Conservation (phyloP, 1,139 yeast genomes). For the Hemisphaericaspora lyxosophila region DNA sequence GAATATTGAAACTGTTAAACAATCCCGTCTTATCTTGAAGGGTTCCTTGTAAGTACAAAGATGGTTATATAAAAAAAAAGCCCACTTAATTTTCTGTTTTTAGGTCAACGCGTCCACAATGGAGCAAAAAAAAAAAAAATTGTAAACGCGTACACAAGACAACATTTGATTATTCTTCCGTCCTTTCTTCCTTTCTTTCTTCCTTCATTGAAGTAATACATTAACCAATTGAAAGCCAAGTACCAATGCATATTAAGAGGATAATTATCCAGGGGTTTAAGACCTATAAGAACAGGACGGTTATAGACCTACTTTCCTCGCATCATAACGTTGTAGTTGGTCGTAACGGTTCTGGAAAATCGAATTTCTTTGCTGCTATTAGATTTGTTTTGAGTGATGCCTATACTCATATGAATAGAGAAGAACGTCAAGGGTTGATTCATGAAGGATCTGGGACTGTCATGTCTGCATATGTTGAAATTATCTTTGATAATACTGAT, state of each 20-base stretch:
- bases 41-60: too few species aligned
- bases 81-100: background rate
- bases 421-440: constrained; percentile 83
- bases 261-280: constrained; percentile 89
- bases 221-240: background rate
- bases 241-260: constrained; percentile 39
- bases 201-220: background rate
- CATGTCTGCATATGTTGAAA: constrained; percentile 91
- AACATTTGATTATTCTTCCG: too few species aligned
- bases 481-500: constrained; percentile 79
- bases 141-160: constrained; percentile 1
- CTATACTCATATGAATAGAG: constrained; percentile 81
- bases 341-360: constrained; percentile 94
- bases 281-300: constrained; percentile 84
- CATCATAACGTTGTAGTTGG: constrained; percentile 91
- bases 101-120: constrained; percentile 3
- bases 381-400: constrained; percentile 92
- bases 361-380: constrained; percentile 94
- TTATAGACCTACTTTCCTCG: constrained; percentile 74
- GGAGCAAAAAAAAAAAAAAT: background rate
- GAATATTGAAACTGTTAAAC: too few species aligned
- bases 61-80: too few species aligned
- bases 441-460: constrained; percentile 92
- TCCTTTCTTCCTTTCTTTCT: background rate
- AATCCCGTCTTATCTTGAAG: too few species aligned